Evolutionary conservation across 1,284 basidiomycete species (phyloP), one percentile per base, ranked within the genome.

Genomic region (Neonothopanus nambi): DNA sequence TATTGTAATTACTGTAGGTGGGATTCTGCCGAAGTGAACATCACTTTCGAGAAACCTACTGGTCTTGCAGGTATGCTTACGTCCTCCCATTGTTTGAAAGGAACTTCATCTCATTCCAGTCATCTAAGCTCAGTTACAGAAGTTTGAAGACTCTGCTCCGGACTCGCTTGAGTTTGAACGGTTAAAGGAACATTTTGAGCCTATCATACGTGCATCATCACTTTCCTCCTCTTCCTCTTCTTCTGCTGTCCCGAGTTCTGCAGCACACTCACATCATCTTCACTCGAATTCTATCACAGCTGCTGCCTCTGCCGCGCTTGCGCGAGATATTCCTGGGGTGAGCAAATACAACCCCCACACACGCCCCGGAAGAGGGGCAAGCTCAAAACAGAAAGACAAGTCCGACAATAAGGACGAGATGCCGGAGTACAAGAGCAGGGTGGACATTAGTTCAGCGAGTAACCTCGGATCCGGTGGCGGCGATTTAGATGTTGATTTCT

Each of bases 31-130:
- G 85, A 92, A 66, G 85, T 95, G 1, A 91, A 89, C 0, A 91
- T 96, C 65, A 89, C 85, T 9, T 98, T 98, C 62, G 96, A 98
- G 65, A 99, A 98, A 68, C 92, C 95, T 0, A 95, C 95, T 0
- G 93, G 95, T 21, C 82, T 99, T 17, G 94, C 92, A 55, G 84
- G 93, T 94, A 60, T 61, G 84, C 33, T 35, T 20, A 8, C 18
- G 35, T 13, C 18, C 37, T 17, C 40, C 30, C 20, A 21, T 17
- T 36, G 21, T 56, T 33, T 50, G 17, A 26, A n/a, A 23, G 40
- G 28, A 23, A 9, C 20, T 49, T 42, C 55, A 13, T 42, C 45
- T 52, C 9, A 56, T 60, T 20, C 26, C 21, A 6, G 24, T 33
- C 8, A 9, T 23, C 39, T 18, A 53, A 96, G 94, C 89, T 12